phyloP scores from a whole-genome alignment of 768 basidiomycete genomes.

The Serendipita indica region DNA sequence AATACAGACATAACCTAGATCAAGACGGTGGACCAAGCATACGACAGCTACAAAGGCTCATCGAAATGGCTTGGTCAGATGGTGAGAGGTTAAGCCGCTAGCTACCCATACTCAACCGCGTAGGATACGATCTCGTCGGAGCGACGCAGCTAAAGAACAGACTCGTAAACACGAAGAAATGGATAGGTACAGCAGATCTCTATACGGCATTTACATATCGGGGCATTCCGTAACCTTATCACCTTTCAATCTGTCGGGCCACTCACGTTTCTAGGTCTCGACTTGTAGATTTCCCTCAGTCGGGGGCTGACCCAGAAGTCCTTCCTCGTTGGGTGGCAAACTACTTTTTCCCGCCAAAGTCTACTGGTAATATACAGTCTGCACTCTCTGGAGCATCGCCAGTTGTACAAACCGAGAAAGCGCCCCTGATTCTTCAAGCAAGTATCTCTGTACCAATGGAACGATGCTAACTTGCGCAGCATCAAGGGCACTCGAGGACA shows the following conservation, averaged over 20 bases:
- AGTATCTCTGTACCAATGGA: background rate
- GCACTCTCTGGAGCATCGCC: constrained; percentile 36
- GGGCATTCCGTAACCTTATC: constrained; percentile 76
- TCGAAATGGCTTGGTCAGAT: constrained; percentile 66
- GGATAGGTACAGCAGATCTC: constrained; percentile 72
- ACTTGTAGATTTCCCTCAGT: constrained; percentile 47
- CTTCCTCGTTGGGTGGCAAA: constrained; percentile 60
- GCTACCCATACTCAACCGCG: background rate
- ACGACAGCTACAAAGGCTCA: constrained; percentile 57
- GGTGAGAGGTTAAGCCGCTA: constrained; percentile 28
- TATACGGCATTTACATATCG: constrained; percentile 64
- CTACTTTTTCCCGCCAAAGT: constrained; percentile 41
- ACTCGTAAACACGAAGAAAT: constrained; percentile 45
- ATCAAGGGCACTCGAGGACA: constrained; percentile 72
- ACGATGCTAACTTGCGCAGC: constrained; percentile 27
- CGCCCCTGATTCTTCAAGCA: constrained; percentile 60
- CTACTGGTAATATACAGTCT: constrained; percentile 19
- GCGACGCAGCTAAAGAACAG: constrained; percentile 39
- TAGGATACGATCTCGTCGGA: constrained; percentile 64
- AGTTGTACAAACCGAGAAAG: constrained; percentile 42
- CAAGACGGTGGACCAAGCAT: constrained; percentile 49
- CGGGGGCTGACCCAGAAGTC: constrained; percentile 27
- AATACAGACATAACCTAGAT: constrained; percentile 48
- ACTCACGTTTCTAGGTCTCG: constrained; percentile 28
- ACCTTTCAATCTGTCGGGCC: background rate